Base-by-base conservation (phyloP, 352 stramenopile genomes). In the Globisporangium apiculatum region DNA sequence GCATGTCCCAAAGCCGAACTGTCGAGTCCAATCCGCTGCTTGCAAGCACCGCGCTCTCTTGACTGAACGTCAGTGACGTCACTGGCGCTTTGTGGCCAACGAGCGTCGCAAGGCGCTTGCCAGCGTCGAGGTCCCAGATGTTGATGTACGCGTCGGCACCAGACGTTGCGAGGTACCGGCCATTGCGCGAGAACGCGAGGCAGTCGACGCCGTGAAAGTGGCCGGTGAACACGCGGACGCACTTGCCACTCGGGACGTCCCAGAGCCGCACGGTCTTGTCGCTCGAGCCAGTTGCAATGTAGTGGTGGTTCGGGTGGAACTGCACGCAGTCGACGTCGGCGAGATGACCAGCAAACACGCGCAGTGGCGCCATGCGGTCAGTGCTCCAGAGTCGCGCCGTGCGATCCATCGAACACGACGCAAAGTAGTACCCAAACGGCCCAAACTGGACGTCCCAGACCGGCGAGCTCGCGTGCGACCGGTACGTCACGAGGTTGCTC, bases 231-330 rank as follows among this genome's bases (percentile, higher is more conserved):
- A 98, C 74, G 42, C 94, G 89, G 3, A 98, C 74, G 69, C 91
- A 98, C 57, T 87, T 84, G 47, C 91, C 94, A 12, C 76, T 93
- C 57, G 97, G 89, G 42, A 98, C 85, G 68, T 99, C 94, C 93
- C 92, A 98, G 10, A 98, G 71, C 40, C 95, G 76, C 53, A 95
- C 88, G 0, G 92, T 98, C 71, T 97, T 97, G 69, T 98, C 95
- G 57, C 93, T 95, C 35, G 86, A 95, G 7, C 88, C 93, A 14
- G 94, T 98, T 14, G 94, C 73, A 35, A 99, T 55, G 61, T 98
- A 99, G 68, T 98, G 97, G 74, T 93, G 91, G 64, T 99, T 99
- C 7, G 95, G 94, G 68, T 99, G 94, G 70, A 97, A 98, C 10
- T 79, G 74, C 10, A 98, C 80, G 46, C 81, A 94, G 67, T 94